Evolutionary conservation across 208 protist genomes (phyloP).

Genomic region (Trypanosoma melophagium): DNA sequence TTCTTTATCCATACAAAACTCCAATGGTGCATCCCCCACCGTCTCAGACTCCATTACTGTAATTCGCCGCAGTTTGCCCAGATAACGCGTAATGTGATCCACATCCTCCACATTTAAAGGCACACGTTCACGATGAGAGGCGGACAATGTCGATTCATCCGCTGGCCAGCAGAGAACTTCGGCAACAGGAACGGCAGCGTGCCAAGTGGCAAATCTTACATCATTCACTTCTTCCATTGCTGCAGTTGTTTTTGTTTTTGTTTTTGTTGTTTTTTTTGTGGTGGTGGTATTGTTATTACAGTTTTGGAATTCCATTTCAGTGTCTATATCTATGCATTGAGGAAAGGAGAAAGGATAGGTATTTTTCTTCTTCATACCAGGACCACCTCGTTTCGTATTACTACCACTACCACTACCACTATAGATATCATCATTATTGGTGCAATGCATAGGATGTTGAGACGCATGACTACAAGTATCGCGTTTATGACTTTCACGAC

Average conservation of each 20-base stretch:
- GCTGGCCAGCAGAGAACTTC: not conserved
- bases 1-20: not conserved
- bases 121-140: not conserved
- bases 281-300: too few species aligned
- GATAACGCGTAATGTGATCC: conserved; percentile 6
- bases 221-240: not conserved
- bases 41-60: not conserved
- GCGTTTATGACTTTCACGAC: not conserved
- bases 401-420: not conserved
- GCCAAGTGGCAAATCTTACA: conserved; percentile 14
- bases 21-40: not conserved
- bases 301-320: too few species aligned
- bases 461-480: too few species aligned
- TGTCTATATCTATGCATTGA: too few species aligned
- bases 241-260: not conserved
- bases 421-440: not conserved
- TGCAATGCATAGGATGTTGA: too few species aligned
- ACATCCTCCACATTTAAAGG: conserved; percentile 9
- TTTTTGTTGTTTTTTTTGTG: not conserved
- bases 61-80: not conserved
- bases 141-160: not conserved
- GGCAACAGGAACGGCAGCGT: conserved; percentile 11
- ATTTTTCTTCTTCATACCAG: not conserved
- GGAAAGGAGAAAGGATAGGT: too few species aligned
- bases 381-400: not conserved